Conservation (phyloP, 2,329 filamentous ascomycete species). For the Malbranchea cinnamomea region DNA sequence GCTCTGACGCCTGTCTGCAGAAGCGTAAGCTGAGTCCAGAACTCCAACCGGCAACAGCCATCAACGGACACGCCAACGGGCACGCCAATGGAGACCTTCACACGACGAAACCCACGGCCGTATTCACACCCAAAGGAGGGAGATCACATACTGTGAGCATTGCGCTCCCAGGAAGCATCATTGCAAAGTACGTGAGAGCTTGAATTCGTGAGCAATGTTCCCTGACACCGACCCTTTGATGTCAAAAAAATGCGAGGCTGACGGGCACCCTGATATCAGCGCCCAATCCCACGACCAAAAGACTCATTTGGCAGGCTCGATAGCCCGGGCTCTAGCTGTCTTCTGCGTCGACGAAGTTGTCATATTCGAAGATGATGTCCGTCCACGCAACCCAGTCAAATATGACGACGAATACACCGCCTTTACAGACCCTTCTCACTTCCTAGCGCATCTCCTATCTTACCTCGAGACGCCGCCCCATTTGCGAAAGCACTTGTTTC, state of each 20-base stretch:
- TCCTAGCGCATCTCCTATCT: constrained; percentile 61
- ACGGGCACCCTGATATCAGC: constrained; percentile 27
- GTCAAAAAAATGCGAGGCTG: constrained; percentile 3
- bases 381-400: constrained; percentile 30
- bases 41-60: neutral
- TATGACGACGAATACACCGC: constrained; percentile 43
- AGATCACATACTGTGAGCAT: constrained; percentile 62
- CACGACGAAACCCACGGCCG: constrained; percentile 52
- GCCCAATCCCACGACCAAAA: constrained; percentile 60
- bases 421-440: constrained; percentile 62
- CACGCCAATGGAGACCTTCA: constrained; percentile 17
- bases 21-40: neutral
- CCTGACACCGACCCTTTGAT: constrained; percentile 1
- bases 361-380: constrained; percentile 54
- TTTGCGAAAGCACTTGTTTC: constrained; percentile 60
- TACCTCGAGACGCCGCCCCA: constrained; percentile 78
- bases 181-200: constrained; percentile 55
- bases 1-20: constrained; percentile 6
- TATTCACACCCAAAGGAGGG: constrained; percentile 50
- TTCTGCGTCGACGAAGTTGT: constrained; percentile 77
- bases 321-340: constrained; percentile 67
- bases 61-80: constrained; percentile 11
- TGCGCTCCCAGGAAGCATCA: constrained; percentile 62
- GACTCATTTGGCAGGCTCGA: constrained; percentile 55
- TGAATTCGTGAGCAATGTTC: too few relatives aligned